These are phyloP conservation scores for Chaetoceros muelleri DNA, from an alignment of 108 stramenopile species.

Conservation along the genomic window DNA sequence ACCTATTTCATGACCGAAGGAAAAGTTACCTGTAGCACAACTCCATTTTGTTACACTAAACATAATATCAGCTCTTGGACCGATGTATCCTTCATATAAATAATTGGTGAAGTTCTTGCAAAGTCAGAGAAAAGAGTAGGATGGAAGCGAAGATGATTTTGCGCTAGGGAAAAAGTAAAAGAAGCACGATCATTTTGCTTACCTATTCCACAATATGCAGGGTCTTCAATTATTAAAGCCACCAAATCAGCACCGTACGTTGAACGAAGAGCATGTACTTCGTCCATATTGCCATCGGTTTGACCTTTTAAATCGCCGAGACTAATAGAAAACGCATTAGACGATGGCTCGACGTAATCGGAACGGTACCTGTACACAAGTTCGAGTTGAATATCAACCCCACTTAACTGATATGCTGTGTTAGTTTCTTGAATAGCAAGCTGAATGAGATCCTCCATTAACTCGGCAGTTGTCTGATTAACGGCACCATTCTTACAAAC, in stretches of 20 bases:
- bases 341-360: neutral
- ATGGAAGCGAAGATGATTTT: too few relatives aligned
- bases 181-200: too few relatives aligned
- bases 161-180: too few relatives aligned
- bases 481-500: neutral
- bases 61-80: constrained; percentile 2
- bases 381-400: neutral
- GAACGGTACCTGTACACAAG: neutral
- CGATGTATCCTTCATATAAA: too few relatives aligned
- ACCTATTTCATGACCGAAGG: constrained; percentile 10
- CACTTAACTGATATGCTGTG: neutral
- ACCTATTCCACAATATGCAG: constrained; percentile 12
- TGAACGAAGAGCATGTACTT: constrained; percentile 2
- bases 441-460: neutral
- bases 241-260: constrained; percentile 13
- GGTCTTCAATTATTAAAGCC: constrained; percentile 6
- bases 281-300: constrained; percentile 6
- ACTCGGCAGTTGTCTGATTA: neutral
- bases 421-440: neutral
- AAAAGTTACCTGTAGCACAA: constrained; percentile 9
- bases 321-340: neutral
- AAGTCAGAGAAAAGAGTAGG: too few relatives aligned
- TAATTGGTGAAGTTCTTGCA: too few relatives aligned
- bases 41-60: constrained; percentile 3
- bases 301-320: neutral